phyloP scores from a whole-genome alignment of 2,329 filamentous ascomycete species.

The Stagonosporopsis chrysanthemi region DNA sequence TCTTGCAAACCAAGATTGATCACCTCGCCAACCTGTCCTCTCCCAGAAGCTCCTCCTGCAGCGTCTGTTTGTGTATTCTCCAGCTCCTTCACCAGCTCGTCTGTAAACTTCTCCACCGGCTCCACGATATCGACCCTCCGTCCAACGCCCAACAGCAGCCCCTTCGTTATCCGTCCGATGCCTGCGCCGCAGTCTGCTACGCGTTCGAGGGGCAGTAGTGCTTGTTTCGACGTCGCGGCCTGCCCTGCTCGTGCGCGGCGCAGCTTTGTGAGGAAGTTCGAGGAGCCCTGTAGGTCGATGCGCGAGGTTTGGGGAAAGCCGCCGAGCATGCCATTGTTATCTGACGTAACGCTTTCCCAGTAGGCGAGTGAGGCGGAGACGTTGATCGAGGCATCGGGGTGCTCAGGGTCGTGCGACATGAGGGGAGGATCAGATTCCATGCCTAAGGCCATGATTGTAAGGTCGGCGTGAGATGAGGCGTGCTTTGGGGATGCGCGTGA shows the following conservation, averaged over 20 bases:
- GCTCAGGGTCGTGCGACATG: constrained; percentile 25
- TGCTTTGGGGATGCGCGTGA: neutral
- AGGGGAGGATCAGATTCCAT: constrained; percentile 39
- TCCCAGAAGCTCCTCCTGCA: constrained; percentile 30
- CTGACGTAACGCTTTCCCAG: constrained; percentile 61
- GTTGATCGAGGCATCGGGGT: constrained; percentile 55
- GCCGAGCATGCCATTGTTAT: constrained; percentile 80
- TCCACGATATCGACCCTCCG: constrained; percentile 81
- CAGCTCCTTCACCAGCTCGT: constrained; percentile 55
- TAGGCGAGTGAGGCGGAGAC: constrained; percentile 55
- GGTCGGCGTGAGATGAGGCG: neutral
- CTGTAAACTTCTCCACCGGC: constrained; percentile 82
- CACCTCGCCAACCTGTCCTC: constrained; percentile 66
- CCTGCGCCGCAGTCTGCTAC: constrained; percentile 70
- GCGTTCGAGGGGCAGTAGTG: constrained; percentile 45
- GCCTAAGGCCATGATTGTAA: constrained; percentile 28
- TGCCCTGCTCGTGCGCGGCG: constrained; percentile 46
- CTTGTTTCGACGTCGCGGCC: constrained; percentile 29
- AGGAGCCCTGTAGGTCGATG: constrained; percentile 74
- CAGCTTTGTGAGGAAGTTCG: constrained; percentile 73
- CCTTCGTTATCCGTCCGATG: constrained; percentile 83
- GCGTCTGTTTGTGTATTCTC: constrained; percentile 32
- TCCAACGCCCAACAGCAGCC: constrained; percentile 75
- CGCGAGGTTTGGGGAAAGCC: constrained; percentile 72
- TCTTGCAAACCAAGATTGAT: constrained; percentile 77